A percentile compares a stretch with the other conserved stretches of the same genome.
phyloP scores from a whole-genome alignment of 495 filamentous ascomycete genomes.

The Aspergillus olivimuriae region DNA sequence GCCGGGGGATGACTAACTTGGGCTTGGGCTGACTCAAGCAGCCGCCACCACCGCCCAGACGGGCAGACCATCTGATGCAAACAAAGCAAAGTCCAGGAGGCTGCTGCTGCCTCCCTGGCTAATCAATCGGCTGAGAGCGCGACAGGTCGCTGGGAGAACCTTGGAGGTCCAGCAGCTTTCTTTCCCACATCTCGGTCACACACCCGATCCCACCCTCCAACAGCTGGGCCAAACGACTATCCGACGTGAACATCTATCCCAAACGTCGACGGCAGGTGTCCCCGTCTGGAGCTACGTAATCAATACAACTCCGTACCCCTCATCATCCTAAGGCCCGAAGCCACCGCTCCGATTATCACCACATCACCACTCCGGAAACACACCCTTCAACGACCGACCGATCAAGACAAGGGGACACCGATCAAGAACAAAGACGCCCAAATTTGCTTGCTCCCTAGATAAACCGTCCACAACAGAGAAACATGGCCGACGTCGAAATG shows the following conservation, averaged over 20 bases:
- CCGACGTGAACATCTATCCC: too few species aligned
- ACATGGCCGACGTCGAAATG: constrained; percentile 97
- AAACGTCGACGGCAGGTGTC: too few species aligned
- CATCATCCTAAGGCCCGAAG: constrained; percentile 1
- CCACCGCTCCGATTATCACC: too few species aligned
- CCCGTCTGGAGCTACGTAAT: constrained; percentile 13
- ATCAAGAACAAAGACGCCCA: background rate
- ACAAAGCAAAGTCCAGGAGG: constrained; percentile 9
- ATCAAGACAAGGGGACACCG: background rate
- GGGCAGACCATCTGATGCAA: constrained; percentile 6
- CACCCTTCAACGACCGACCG: background rate
- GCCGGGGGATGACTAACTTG: constrained; percentile 11
- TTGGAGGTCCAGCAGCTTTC: too few species aligned
- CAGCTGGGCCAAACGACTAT: too few species aligned
- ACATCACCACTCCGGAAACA: too few species aligned
- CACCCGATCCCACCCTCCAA: too few species aligned
- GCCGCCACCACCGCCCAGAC: background rate
- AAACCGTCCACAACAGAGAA: constrained; percentile 13
- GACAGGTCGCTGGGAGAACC: too few species aligned
- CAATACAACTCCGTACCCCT: constrained; percentile 9
- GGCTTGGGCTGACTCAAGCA: background rate
- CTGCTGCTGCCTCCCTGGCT: background rate
- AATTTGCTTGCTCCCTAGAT: background rate
- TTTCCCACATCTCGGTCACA: too few species aligned
- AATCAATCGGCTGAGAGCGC: too few species aligned